phyloP scores from a whole-genome alignment of 768 basidiomycete species.

The Termitomyces sp. region DNA sequence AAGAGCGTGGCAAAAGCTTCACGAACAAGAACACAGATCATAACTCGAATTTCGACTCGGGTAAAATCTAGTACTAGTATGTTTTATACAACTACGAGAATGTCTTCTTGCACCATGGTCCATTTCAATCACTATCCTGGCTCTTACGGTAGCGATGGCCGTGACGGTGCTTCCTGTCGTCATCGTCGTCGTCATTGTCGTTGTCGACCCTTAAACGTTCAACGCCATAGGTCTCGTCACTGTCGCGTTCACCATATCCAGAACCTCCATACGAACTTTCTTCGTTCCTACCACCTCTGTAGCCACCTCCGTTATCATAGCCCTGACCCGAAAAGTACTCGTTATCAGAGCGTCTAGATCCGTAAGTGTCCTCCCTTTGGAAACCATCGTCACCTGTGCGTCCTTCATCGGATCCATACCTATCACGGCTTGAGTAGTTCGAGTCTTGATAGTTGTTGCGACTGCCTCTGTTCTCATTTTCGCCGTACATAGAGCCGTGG shows the following conservation, averaged over 20 bases:
- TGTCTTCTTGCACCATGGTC: not conserved
- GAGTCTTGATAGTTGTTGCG: not conserved
- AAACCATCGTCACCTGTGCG: constrained; percentile 5
- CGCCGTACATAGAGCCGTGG: not conserved
- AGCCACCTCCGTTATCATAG: constrained; percentile 16
- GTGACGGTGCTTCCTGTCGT: constrained; percentile 15
- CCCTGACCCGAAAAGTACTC: constrained; percentile 15
- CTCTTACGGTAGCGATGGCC: constrained; percentile 14
- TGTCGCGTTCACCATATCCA: constrained; percentile 19
- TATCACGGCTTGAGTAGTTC: constrained; percentile 3
- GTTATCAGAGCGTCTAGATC: constrained; percentile 9
- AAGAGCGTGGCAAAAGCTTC: constrained; percentile 10
- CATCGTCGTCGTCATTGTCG: constrained; percentile 30
- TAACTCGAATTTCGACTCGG: not conserved
- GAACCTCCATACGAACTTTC: constrained; percentile 12
- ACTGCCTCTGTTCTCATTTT: not conserved
- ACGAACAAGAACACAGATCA: not conserved
- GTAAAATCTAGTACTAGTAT: not conserved
- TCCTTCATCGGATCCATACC: constrained; percentile 13
- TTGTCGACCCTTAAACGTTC: constrained; percentile 44
- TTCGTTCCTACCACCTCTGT: constrained; percentile 16
- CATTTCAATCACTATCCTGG: constrained; percentile 15
- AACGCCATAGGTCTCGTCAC: constrained; percentile 47
- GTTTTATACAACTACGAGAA: not conserved
- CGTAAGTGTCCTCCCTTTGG: constrained; percentile 4